Evolutionary conservation across 352 stramenopile species (phyloP).

Genomic region (Paralagenidium karlingii): DNA sequence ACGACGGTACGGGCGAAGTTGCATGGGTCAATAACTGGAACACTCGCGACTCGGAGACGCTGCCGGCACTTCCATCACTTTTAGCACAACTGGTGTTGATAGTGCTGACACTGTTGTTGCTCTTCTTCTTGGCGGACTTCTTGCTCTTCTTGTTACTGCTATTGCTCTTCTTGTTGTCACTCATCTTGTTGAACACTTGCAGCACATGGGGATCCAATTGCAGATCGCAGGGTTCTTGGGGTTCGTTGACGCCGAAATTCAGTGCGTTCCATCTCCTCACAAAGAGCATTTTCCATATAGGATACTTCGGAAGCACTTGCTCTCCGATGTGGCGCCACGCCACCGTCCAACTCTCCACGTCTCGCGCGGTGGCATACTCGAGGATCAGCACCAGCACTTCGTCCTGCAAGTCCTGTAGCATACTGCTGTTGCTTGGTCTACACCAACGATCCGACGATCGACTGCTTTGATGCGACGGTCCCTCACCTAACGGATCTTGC

Average conservation of each 20-base stretch:
- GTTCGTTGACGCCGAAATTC: too few species aligned
- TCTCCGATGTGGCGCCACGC: slow-evolving; percentile 24
- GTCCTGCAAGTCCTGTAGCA: slow-evolving; percentile 21
- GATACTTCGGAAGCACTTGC: slow-evolving; percentile 33
- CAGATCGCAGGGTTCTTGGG: too few species aligned
- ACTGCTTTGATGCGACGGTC: too few species aligned
- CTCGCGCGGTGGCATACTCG: slow-evolving; percentile 19
- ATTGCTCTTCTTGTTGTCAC: too few species aligned
- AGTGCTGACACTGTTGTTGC: background rate
- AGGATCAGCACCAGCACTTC: slow-evolving; percentile 37
- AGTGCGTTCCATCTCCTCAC: slow-evolving; percentile 35
- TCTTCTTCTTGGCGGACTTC: too few species aligned
- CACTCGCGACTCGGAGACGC: too few species aligned
- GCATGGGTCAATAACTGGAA: slow-evolving; percentile 63
- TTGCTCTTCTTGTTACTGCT: too few species aligned
- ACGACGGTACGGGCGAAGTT: slow-evolving; percentile 41
- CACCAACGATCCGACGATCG: background rate
- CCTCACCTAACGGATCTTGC: too few species aligned
- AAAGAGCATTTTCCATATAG: slow-evolving; percentile 55
- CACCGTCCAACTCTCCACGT: slow-evolving; percentile 43
- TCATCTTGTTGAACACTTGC: too few species aligned
- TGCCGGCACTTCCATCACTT: slow-evolving; percentile 8
- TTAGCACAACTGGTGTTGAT: slow-evolving; percentile 10
- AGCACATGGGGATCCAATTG: too few species aligned
- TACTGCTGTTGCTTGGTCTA: background rate